Evolutionary conservation across 2,329 filamentous ascomycete species (phyloP).

Genomic region (Trichoderma koningiopsis): DNA sequence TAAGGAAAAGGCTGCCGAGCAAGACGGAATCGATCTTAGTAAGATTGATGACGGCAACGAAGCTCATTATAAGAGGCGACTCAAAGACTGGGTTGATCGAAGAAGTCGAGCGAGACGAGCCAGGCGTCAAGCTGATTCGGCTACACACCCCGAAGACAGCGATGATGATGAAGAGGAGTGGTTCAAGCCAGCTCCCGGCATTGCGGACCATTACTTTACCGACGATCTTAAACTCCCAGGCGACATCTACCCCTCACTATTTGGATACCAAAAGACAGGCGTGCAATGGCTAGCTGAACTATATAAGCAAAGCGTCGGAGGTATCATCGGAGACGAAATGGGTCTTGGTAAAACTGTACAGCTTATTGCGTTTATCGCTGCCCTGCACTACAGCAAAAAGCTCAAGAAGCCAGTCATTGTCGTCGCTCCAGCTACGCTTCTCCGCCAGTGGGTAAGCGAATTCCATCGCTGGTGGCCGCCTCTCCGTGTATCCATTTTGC

Average conservation of each 20-base stretch:
- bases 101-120: conserved; percentile 47
- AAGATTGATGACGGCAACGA: conserved; percentile 89
- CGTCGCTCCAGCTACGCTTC: conserved; percentile 89
- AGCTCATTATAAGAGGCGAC: conserved; percentile 70
- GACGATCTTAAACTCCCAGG: conserved; percentile 81
- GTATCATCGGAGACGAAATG: conserved; percentile 98
- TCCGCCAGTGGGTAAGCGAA: conserved; percentile 98
- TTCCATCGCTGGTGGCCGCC: conserved; percentile 99
- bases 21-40: conserved; percentile 52
- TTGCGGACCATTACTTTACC: conserved; percentile 73
- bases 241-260: conserved; percentile 88
- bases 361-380: conserved; percentile 77
- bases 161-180: conserved; percentile 64
- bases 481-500: conserved; percentile 90
- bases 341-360: conserved; percentile 90
- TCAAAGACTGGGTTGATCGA: conserved; percentile 72
- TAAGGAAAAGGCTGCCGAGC: conserved; percentile 40
- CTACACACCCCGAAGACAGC: conserved; percentile 44
- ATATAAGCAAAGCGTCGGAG: conserved; percentile 85
- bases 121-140: conserved; percentile 42
- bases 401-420: conserved; percentile 84
- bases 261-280: conserved; percentile 96
- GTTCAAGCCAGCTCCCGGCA: conserved; percentile 82
- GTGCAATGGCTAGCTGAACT: conserved; percentile 96
- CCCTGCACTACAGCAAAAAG: conserved; percentile 86